Base-by-base conservation (phyloP, 345 rosid species). In the Brassica incana region DNA sequence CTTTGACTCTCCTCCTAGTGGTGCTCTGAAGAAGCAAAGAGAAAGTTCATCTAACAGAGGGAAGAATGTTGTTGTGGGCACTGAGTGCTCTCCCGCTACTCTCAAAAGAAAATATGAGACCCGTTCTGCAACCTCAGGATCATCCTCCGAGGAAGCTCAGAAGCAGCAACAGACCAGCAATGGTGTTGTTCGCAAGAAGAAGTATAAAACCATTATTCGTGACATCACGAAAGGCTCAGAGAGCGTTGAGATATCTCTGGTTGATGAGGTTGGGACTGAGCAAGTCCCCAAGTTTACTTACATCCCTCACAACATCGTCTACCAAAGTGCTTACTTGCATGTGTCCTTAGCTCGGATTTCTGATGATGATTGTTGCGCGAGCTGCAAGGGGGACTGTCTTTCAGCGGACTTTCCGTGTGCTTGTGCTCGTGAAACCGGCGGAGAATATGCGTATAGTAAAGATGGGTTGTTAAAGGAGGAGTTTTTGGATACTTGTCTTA, bases 341-440 rank as follows among this genome's bases (percentile, higher is more conserved):
- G 56, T 91, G 52, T 90, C 95, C 30, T 74, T 90, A 63, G 92
- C 95, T 68, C 85, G 98, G 58, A 89, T 91, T 33, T 79, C 92
- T 1, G 95, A 93, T 48, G 90, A 87, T 56, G 90, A 89, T 71
- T 91, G 92, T 73, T 94, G 98, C 71, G 81, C 83, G 3, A 67
- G 84, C 67, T 94, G 98, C 81, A 82, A 80, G 5, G 91, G 98
- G 27, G 83, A 94, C 72, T 94, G 98, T 83, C 91, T 94, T 70
- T 85, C 88, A 11, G 70, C 81, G 20, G 40, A 29, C 5, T 5
- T 91, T 67, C 91, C 98, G 2, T 93, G 97, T 82, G 83, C 87
- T 1, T 93, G 97, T 83, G 90, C 95, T 67, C 84, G 88, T 68
- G 97, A 91, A 85, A 94, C 98, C 38, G 83, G 87, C 59, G 98